These are phyloP conservation scores for Pseudogymnoascus sp. DNA, from an alignment of 2,329 filamentous ascomycete genomes.

Conservation along the genomic window DNA sequence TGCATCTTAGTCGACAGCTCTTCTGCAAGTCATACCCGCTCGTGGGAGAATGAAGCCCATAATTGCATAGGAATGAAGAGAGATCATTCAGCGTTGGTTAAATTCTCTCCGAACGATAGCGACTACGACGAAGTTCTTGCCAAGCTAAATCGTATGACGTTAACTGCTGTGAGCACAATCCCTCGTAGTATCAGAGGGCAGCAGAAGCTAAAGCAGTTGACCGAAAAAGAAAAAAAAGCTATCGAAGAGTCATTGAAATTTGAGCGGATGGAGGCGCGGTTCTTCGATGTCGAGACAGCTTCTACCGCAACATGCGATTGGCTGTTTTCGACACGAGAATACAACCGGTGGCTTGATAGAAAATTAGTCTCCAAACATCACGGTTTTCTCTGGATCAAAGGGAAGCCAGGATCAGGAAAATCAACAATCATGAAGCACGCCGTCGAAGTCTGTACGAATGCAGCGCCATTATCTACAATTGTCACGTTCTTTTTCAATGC, in stretches of 20 bases:
- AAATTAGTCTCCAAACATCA: conserved; percentile 24
- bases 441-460: conserved; percentile 14
- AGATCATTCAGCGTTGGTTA: conserved; percentile 11
- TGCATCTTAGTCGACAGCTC: conserved; percentile 2
- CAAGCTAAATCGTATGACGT: neutral
- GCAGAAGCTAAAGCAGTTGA: neutral
- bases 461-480: conserved; percentile 14
- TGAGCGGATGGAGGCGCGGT: neutral
- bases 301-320: conserved; percentile 34
- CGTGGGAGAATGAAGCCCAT: neutral
- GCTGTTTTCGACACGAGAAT: conserved; percentile 31
- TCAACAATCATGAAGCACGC: conserved; percentile 37
- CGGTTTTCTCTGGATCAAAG: conserved; percentile 41
- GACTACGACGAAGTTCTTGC: conserved; percentile 7
- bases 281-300: conserved; percentile 18
- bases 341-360: conserved; percentile 32
- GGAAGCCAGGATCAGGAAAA: conserved; percentile 39
- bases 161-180: neutral
- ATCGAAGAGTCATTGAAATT: neutral
- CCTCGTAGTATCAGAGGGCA: neutral
- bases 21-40: neutral
- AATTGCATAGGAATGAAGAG: conserved; percentile 6
- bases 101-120: conserved; percentile 7
- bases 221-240: neutral
- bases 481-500: conserved; percentile 27